Percentiles rank a stretch among this genome's conserved stretches.
These are phyloP conservation scores for Candida koratica DNA, from an alignment of 805 yeast species.

Conservation along the genomic window DNA sequence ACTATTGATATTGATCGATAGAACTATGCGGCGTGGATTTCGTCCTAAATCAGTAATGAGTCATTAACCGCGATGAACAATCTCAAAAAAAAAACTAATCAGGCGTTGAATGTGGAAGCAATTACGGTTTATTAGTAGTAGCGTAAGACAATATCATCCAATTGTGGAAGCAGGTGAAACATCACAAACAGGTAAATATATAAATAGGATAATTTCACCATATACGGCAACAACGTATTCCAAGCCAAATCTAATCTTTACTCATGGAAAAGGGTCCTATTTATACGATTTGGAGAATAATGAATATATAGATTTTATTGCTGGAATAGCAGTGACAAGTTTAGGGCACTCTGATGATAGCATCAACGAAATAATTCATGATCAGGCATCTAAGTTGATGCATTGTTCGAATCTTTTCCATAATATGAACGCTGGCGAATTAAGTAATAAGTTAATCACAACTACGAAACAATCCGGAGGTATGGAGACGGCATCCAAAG, in stretches of 20 bases:
- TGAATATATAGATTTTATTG: constrained; percentile 82
- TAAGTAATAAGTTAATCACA: constrained; percentile 66
- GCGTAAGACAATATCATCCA: not conserved
- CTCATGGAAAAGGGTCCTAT: constrained; percentile 76
- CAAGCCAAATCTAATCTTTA: constrained; percentile 71
- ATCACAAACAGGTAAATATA: constrained; percentile 36
- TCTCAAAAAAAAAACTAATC: not conserved
- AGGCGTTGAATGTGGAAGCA: not conserved
- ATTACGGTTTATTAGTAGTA: constrained; percentile 1
- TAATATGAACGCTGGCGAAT: constrained; percentile 78
- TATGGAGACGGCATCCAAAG: constrained; percentile 74
- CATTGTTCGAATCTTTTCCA: constrained; percentile 86
- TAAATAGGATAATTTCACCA: constrained; percentile 45
- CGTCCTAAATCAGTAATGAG: constrained; percentile 3
- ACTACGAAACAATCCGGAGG: constrained; percentile 72
- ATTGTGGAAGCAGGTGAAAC: constrained; percentile 9
- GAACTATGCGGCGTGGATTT: not conserved
- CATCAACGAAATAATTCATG: constrained; percentile 63
- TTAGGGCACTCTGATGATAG: constrained; percentile 83
- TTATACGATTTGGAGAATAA: constrained; percentile 77
- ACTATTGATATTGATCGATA: constrained; percentile 32
- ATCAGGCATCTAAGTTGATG: constrained; percentile 68
- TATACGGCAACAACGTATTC: constrained; percentile 75
- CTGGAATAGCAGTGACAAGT: constrained; percentile 97
- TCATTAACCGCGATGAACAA: constrained; percentile 9